Percentiles rank a stretch among this genome's conserved stretches.
These are phyloP conservation scores for Nepenthes gracilis DNA, from an alignment of 148 eudicot genomes.

Conservation along the genomic window DNA sequence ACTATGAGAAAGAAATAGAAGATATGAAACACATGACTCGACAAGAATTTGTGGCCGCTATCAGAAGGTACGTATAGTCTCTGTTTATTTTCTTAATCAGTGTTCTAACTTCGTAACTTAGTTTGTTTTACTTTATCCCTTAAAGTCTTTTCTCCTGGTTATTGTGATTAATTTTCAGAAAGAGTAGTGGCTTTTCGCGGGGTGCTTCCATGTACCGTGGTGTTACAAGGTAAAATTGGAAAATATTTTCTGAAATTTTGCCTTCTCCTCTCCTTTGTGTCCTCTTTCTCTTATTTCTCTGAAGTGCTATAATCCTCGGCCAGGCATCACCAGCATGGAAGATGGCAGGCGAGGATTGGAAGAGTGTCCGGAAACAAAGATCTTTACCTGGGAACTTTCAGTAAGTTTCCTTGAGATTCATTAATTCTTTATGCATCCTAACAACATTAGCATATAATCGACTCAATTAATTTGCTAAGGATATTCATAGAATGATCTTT, in stretches of 20 bases:
- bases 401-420: slow-evolving; percentile 27
- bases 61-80: slow-evolving; percentile 50
- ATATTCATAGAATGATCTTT: no score
- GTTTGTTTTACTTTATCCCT: not conserved
- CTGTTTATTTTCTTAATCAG: not conserved
- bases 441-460: no score
- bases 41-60: slow-evolving; percentile 92
- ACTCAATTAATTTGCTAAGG: no score
- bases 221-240: slow-evolving; percentile 50
- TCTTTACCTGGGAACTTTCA: slow-evolving; percentile 94
- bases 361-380: slow-evolving; percentile 98
- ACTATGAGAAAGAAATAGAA: slow-evolving; percentile 91
- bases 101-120: not conserved
- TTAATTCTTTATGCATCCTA: not conserved
- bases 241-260: not conserved
- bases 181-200: slow-evolving; percentile 95
- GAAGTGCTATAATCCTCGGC: not conserved
- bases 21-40: slow-evolving; percentile 98
- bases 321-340: slow-evolving; percentile 96
- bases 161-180: slow-evolving; percentile 31
- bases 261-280: not conserved
- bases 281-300: not conserved
- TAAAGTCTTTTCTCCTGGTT: not conserved
- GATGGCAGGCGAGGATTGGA: slow-evolving; percentile 99
- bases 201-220: slow-evolving; percentile 99